These are phyloP conservation scores for Strobilomyces echinocephalus DNA, from an alignment of 768 basidiomycete species.

Conservation along the genomic window DNA sequence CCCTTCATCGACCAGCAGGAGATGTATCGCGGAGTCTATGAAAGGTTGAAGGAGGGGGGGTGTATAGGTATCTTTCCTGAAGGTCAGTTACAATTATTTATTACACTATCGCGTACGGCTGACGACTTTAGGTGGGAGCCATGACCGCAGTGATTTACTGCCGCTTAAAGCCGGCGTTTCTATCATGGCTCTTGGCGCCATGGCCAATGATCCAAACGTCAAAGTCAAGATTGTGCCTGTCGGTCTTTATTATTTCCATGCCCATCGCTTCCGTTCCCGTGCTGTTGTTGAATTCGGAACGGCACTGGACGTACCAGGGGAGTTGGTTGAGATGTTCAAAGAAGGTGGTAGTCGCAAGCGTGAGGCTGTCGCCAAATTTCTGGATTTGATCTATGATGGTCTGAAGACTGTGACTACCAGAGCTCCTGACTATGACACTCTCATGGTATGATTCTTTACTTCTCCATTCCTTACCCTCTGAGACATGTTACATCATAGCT, in stretches of 20 bases:
- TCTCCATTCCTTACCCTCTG: background rate
- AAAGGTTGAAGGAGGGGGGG: conserved; percentile 77
- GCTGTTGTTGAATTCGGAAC: conserved; percentile 96
- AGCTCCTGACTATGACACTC: conserved; percentile 94
- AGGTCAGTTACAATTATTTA: conserved; percentile 48
- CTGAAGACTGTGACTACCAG: conserved; percentile 94
- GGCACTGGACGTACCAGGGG: conserved; percentile 86
- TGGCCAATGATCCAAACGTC: conserved; percentile 83
- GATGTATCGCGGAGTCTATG: conserved; percentile 93
- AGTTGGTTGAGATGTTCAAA: conserved; percentile 86
- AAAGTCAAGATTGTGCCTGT: conserved; percentile 91
- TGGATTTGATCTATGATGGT: conserved; percentile 88
- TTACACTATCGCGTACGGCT: background rate
- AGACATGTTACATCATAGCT: conserved; percentile 52
- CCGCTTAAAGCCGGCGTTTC: conserved; percentile 97
- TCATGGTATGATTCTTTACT: conserved; percentile 66
- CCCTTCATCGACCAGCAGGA: conserved; percentile 91
- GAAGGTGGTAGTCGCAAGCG: conserved; percentile 83
- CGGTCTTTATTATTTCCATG: conserved; percentile 70
- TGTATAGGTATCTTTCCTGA: conserved; percentile 98
- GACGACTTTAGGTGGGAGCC: conserved; percentile 77
- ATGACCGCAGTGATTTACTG: conserved; percentile 93
- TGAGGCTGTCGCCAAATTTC: conserved; percentile 82
- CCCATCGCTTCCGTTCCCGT: conserved; percentile 87
- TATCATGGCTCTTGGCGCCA: conserved; percentile 96